Evolutionary conservation across 2,329 filamentous ascomycete genomes (phyloP), one percentile per base, ranked within the genome.

Genomic region (Penicillium sp.): DNA sequence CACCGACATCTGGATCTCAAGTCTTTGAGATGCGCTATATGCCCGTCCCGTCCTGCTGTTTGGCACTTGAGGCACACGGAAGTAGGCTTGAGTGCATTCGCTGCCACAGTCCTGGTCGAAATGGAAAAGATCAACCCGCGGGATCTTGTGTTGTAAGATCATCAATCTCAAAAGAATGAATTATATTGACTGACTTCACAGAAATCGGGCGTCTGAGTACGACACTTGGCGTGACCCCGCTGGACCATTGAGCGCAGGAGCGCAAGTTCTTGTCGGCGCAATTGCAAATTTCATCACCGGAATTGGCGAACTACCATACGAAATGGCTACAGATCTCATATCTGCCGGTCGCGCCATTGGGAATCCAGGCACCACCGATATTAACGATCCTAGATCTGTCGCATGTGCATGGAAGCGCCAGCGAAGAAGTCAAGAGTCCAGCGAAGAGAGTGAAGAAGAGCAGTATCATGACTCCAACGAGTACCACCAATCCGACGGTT

Each of bases 231-330:
- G 88, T 31, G 88, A 92, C 43, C 91, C 91, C 0, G 86, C 84
- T 65, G 91, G 94, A 60, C 91, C 91, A 0, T 83, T 95, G 22
- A 86, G 88, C 13, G 91, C 90, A 18, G 89, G 86, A 14, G 86
- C 91, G 0, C 84, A 86, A 43, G 90, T 92, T 0, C 75, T 97
- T 1, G 78, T 96, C n/a, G 89, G 89, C 5, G 93, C 92, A n/a
- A 79, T 94, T 44, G 86, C 88, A 24, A 88, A 84, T 38, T 87
- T 97, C 54, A 84, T 90, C 65, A 89, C 95, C 83, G 90, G 91
- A 1, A 81, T 96, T 39, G 90, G 90, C 1, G 91, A 96, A 66
- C 78, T 87, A 43, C 85, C 85, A 0, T 76, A 80, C 14, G 81
- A 84, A 43, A 79, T 85, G 4, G 32, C 60, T 8, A 36, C 29